phyloP scores from a whole-genome alignment of 2,329 filamentous ascomycete genomes.

The Pyrenophora teres region DNA sequence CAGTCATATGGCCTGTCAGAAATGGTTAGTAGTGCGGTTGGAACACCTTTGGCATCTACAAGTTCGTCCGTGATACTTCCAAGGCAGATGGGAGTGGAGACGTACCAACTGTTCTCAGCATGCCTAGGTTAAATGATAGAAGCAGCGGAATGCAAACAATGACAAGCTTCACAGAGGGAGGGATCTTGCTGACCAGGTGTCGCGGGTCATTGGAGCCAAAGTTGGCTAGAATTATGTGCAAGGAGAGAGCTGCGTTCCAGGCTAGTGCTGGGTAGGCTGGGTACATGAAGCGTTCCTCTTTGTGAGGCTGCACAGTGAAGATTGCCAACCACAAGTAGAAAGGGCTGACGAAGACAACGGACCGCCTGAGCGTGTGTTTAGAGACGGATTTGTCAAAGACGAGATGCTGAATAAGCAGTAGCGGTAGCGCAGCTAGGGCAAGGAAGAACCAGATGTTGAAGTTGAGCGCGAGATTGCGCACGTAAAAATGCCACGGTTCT shows the following conservation, averaged over 20 bases:
- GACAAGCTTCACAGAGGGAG: slow-evolving; percentile 72
- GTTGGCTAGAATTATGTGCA: slow-evolving; percentile 78
- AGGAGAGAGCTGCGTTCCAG: slow-evolving; percentile 81
- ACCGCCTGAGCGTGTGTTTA: slow-evolving; percentile 73
- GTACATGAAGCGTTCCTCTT: slow-evolving; percentile 99
- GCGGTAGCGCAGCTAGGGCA: slow-evolving; percentile 72
- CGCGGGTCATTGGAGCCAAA: slow-evolving; percentile 73
- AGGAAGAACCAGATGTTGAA: slow-evolving; percentile 94
- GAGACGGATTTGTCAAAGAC: slow-evolving; percentile 65
- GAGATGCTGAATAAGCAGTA: slow-evolving; percentile 75
- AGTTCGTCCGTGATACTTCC: background rate
- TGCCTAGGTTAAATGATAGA: slow-evolving; percentile 66
- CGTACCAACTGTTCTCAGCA: slow-evolving; percentile 69
- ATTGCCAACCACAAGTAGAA: slow-evolving; percentile 95
- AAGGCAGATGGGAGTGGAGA: background rate
- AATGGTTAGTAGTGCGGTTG: background rate
- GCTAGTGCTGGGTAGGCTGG: slow-evolving; percentile 89
- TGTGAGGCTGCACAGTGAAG: slow-evolving; percentile 91
- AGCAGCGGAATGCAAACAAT: slow-evolving; percentile 66
- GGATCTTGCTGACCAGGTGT: slow-evolving; percentile 71
- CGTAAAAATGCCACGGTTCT: slow-evolving; percentile 96
- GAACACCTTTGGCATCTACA: no score
- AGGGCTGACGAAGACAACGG: slow-evolving; percentile 76
- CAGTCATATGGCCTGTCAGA: slow-evolving; percentile 68
- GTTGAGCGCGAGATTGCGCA: slow-evolving; percentile 87